Base-by-base conservation (phyloP, 352 stramenopile species). In the Pythium aphanidermatum region DNA sequence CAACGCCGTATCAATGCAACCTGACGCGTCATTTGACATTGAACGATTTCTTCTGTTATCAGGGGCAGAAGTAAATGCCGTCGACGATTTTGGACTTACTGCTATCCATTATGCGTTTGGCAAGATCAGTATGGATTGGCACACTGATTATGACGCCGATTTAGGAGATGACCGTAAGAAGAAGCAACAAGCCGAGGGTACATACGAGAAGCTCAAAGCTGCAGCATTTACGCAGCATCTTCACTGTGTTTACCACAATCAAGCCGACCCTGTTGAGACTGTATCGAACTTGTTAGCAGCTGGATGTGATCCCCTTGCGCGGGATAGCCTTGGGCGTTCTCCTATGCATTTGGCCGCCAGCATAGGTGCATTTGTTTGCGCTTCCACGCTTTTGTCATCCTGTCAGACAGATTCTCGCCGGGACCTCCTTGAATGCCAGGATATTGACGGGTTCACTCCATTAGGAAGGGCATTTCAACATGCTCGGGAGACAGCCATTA, bases 1-100 rank as follows among this genome's bases (percentile, higher is more conserved):
- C 5, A 91, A 91, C 31, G 57, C 62, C 7, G 70, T 72, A 5
- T 62, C 60, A 0, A 87, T 88, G 71, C 79, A 48, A 20, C 61
- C 79, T 0, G 74, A 88, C 12, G 79, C 79, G n/a, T 83, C 74
- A 3, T 88, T 91, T 31, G 73, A 86, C 13, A 51, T 88, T 7
- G 79, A 88, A 48, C 70, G 79, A 2, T 79, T 87, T 28, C 41
- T 91, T 17, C 35, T 91, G 6, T 68, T 79, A 26, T 63, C 41
- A 39, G 75, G 76, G 7, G 63, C 75, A 5, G 60, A 83, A 41
- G 62, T 54, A 4, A 79, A 82, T 23, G 61, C 64, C 8, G 57
- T 70, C 5, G 78, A 91, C 44, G 37, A 68, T 13, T 88, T 86
- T 29, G 59, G 63, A 2, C 77, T 83, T 37, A 52, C 70, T 4